phyloP scores from a whole-genome alignment of 345 rosid genomes.

The Salix purpurea region DNA sequence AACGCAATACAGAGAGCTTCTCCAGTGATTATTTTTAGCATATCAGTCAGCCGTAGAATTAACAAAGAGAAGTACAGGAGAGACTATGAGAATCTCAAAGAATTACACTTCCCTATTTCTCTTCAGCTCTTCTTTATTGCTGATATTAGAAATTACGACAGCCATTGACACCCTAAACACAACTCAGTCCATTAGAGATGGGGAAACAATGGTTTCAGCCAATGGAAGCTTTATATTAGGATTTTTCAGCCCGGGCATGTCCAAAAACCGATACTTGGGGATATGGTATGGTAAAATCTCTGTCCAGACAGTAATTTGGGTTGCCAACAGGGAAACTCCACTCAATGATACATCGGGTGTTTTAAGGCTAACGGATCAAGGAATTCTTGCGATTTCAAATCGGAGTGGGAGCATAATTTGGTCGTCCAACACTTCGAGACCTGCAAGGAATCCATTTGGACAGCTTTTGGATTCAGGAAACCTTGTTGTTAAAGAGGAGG shows the following conservation, averaged over 20 bases:
- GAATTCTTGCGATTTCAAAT: too few species aligned
- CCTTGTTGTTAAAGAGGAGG: not conserved
- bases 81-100: not conserved
- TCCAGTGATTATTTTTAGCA: too few species aligned
- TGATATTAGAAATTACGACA: not conserved
- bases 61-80: not conserved
- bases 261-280: not conserved
- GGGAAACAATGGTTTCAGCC: not conserved
- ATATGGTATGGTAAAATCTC: not conserved
- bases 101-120: not conserved
- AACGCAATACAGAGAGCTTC: too few species aligned
- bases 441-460: not conserved
- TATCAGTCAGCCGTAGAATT: not conserved
- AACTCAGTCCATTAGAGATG: constrained; percentile 3
- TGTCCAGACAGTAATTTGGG: too few species aligned
- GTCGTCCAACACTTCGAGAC: too few species aligned
- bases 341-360: too few species aligned
- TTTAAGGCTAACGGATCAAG: too few species aligned
- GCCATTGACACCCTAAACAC: constrained; percentile 3
- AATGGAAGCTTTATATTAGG: not conserved
- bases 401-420: too few species aligned
- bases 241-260: not conserved
- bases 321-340: too few species aligned
- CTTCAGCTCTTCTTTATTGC: not conserved
- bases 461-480: not conserved